A percentile compares a stretch with the other conserved stretches of the same genome.
phyloP scores from a whole-genome alignment of 78 protist species.

The Cavenderia fasciculata region DNA sequence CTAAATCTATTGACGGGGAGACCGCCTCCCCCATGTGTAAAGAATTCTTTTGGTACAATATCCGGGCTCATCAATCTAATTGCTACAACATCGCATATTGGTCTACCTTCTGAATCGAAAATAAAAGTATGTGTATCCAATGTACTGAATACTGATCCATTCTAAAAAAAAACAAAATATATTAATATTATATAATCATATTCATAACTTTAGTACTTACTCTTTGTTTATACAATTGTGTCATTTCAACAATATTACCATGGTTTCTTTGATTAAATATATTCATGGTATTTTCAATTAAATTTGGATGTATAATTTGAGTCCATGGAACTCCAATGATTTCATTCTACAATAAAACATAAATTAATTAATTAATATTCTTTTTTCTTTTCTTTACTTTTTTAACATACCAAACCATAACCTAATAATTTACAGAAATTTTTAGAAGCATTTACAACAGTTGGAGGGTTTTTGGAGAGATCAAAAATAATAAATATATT shows the following conservation, averaged over 20 bases:
- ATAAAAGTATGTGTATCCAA: constrained; percentile 57
- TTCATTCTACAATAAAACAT: constrained; percentile 7
- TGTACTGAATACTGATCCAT: constrained; percentile 58
- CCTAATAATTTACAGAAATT: constrained; percentile 48
- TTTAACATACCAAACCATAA: background rate
- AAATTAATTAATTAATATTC: background rate
- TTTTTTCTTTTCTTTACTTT: background rate
- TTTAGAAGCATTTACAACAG: constrained; percentile 23
- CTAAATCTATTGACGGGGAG: no score
- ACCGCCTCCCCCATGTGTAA: no score
- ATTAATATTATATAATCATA: background rate
- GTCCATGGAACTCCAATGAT: constrained; percentile 76
- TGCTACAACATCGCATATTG: constrained; percentile 50
- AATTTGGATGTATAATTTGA: constrained; percentile 47
- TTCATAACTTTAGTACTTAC: background rate
- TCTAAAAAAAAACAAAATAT: background rate
- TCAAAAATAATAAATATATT: constrained; percentile 48
- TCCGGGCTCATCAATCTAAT: constrained; percentile 16
- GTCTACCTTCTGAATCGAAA: constrained; percentile 20
- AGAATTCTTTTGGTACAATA: constrained; percentile 1
- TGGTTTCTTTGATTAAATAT: constrained; percentile 18
- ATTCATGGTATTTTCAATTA: constrained; percentile 52
- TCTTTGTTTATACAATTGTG: constrained; percentile 52
- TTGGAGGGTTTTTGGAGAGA: constrained; percentile 54
- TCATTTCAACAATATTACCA: constrained; percentile 28